These are phyloP conservation scores for Lentinus brumalis DNA, from an alignment of 768 basidiomycete species.

Conservation along the genomic window DNA sequence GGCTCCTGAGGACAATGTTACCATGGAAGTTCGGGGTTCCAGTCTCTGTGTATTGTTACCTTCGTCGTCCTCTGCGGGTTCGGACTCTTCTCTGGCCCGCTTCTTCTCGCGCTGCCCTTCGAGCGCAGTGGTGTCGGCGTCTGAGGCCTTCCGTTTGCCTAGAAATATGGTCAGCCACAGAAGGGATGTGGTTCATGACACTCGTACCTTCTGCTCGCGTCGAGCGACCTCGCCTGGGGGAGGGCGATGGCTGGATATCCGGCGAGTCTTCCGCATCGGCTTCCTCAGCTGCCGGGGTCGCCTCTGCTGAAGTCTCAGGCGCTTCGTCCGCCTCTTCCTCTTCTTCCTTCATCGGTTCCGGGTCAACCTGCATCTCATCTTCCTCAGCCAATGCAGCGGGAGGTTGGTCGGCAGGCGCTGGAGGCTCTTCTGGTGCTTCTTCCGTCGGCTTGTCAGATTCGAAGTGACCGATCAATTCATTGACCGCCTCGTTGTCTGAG, in stretches of 20 bases:
- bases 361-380: slow-evolving; percentile 13
- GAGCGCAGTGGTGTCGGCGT: slow-evolving; percentile 44
- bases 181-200: too few relatives aligned
- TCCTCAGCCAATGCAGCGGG: background rate
- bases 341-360: background rate
- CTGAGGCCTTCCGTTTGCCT: slow-evolving; percentile 71
- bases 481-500: slow-evolving; percentile 19
- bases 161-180: background rate
- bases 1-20: slow-evolving; percentile 3
- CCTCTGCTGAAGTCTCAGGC: background rate
- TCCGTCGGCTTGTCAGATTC: slow-evolving; percentile 6
- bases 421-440: background rate
- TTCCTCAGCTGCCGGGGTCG: background rate
- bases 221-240: background rate
- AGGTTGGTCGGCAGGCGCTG: background rate
- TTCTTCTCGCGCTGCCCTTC: slow-evolving; percentile 55
- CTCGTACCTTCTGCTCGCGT: slow-evolving; percentile 13
- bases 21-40: background rate
- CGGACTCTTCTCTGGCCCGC: slow-evolving; percentile 66
- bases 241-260: background rate
- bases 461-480: slow-evolving; percentile 14
- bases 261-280: slow-evolving; percentile 1
- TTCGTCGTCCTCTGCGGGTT: slow-evolving; percentile 68
- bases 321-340: slow-evolving; percentile 3
- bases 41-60: slow-evolving; percentile 25